Evolutionary conservation across 2,329 filamentous ascomycete species (phyloP), one percentile per base, ranked within the genome.

Genomic region (Hymenoscyphus fructigenus): DNA sequence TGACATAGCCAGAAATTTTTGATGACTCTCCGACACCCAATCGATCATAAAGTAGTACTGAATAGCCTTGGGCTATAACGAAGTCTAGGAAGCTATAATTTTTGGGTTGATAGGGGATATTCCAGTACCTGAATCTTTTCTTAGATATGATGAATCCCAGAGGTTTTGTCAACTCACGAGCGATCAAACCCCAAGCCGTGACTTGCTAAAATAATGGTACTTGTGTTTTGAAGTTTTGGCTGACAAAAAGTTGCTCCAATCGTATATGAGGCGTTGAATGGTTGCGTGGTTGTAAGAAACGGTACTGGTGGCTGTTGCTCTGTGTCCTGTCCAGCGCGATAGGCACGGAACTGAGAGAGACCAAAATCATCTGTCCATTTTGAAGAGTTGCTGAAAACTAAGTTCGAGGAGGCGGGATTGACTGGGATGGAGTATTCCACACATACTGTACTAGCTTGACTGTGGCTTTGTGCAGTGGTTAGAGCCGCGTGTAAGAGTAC

Each of bases 81-180:
- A 65, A 70, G 62, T 78, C 72, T n/a, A 76, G 72, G 63, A 77
- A 78, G 61, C 74, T 78, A 69, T 76, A 78, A 15, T 72, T 66
- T 29, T 61, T 28, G 5, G 41, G 57, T 69, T 69, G 60, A 29
- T 69, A 71, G 7, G 67, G 66, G 6, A 71, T 68, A 61, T 76
- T 72, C 77, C 76, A 78, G 66, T 78, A 75, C 15, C 64, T 61
- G 17, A 14, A 32, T 23, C 57, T 73, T 20, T n/a, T 20, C 15
- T 61, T 36, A 61, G 47, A 20, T 7, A 15, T 5, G 14, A 32
- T 17, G 9, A 57, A 32, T 10, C 29, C 6, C 26, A 28, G 29
- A 10, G 5, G 14, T 14, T 28, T 57, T 15, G 5, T 57, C 3
- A 10, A 72, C 74, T 75, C 74, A 72, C 44, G 66, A 66, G 36